Percentiles rank a stretch among this genome's conserved stretches.
Conservation (phyloP, 495 filamentous ascomycete genomes). For the Opeltia flavorubescens region DNA sequence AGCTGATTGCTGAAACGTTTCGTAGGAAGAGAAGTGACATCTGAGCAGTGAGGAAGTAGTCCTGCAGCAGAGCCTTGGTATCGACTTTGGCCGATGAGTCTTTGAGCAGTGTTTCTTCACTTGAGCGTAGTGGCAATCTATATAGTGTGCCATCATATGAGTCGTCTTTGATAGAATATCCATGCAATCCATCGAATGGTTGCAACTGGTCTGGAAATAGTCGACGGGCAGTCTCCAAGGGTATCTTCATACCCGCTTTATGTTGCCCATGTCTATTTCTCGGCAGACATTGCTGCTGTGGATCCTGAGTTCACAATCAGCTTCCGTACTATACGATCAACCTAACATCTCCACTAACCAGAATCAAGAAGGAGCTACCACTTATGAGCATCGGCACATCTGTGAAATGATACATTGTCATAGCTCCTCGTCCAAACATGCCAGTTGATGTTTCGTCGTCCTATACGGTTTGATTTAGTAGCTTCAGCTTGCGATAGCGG, state of each 20-base stretch:
- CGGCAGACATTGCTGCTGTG: conserved; percentile 21
- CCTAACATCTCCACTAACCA: conserved; percentile 5
- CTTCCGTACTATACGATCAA: neutral
- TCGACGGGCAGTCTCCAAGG: conserved; percentile 4
- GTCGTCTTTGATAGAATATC: conserved; percentile 13
- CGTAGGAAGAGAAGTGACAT: conserved; percentile 21
- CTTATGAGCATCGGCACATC: conserved; percentile 28
- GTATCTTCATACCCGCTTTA: conserved; percentile 14
- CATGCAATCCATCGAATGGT: conserved; percentile 26
- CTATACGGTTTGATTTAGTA: neutral
- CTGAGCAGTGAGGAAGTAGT: conserved; percentile 21
- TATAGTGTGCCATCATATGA: conserved; percentile 28
- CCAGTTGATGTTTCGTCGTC: conserved; percentile 22
- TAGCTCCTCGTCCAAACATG: conserved; percentile 28
- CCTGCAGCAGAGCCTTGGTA: conserved; percentile 7
- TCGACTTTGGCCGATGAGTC: conserved; percentile 6
- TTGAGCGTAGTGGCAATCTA: conserved; percentile 22
- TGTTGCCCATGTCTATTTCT: conserved; percentile 12
- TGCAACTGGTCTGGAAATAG: conserved; percentile 21
- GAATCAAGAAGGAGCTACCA: conserved; percentile 23
- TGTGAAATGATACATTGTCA: conserved; percentile 34
- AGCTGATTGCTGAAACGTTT: conserved; percentile 16
- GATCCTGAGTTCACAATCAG: conserved; percentile 12
- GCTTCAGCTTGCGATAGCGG: neutral
- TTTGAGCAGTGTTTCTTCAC: conserved; percentile 8